These are phyloP conservation scores for Perkinsus chesapeaki DNA, from an alignment of 169 alveolate genomes.

Conservation along the genomic window DNA sequence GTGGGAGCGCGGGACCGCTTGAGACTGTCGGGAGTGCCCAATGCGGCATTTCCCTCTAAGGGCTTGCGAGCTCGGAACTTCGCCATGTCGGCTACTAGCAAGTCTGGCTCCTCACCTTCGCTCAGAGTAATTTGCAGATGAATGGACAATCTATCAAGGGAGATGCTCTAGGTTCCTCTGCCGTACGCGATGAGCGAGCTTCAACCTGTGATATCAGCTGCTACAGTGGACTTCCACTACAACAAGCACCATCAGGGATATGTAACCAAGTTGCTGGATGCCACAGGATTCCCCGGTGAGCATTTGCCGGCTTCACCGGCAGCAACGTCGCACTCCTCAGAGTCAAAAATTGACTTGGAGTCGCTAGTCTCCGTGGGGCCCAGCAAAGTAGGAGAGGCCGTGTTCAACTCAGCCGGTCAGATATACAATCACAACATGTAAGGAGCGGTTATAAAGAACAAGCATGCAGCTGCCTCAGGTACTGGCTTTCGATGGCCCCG, in stretches of 20 bases:
- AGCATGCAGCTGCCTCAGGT: neutral
- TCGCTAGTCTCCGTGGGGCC: neutral
- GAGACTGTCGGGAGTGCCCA: neutral
- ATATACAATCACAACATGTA: neutral
- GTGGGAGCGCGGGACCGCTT: neutral
- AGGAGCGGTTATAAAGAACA: too few relatives aligned
- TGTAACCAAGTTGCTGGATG: constrained; percentile 37
- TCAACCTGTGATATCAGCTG: constrained; percentile 59
- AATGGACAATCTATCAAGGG: neutral
- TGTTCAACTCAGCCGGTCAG: neutral
- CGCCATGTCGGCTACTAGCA: neutral
- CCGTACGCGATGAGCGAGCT: constrained; percentile 55
- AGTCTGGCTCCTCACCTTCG: neutral
- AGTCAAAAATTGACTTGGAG: neutral
- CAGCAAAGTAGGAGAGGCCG: neutral
- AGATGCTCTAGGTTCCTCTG: constrained; percentile 23
- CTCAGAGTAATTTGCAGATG: neutral
- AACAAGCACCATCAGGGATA: constrained; percentile 65
- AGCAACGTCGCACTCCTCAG: neutral
- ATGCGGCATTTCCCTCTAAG: neutral
- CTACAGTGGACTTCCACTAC: constrained; percentile 55
- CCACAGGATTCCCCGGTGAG: neutral
- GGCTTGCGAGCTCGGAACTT: neutral
- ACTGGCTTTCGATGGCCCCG: neutral
- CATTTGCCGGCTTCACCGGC: neutral